Conservation (phyloP, 768 basidiomycete species). For the Lepiota brunneoincarnata region DNA sequence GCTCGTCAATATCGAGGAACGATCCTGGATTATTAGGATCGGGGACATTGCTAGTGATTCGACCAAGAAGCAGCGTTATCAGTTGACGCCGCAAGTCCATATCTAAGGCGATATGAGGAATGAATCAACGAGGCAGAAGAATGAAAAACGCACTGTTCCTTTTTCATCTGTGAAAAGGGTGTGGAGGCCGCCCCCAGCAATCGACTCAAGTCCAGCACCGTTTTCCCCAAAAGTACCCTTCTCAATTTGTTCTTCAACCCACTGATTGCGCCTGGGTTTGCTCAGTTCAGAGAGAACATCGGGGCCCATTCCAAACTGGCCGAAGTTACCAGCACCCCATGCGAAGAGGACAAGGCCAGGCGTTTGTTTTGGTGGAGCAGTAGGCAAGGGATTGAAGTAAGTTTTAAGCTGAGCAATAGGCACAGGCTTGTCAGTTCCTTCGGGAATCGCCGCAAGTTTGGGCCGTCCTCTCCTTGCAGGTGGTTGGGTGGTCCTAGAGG, state of each 20-base stretch:
- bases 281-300: conserved; percentile 66
- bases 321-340: conserved; percentile 93
- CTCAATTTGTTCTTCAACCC: conserved; percentile 74
- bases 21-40: conserved; percentile 58
- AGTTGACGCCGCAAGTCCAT: conserved; percentile 85
- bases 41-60: conserved; percentile 61
- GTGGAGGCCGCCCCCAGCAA: conserved; percentile 87
- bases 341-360: conserved; percentile 77
- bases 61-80: conserved; percentile 88
- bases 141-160: conserved; percentile 69
- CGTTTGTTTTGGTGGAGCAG: conserved; percentile 49
- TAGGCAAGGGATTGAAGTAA: conserved; percentile 66
- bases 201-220: conserved; percentile 76
- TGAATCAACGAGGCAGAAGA: conserved; percentile 4
- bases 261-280: conserved; percentile 73
- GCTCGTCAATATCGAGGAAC: conserved; percentile 53
- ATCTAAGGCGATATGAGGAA: conserved; percentile 42
- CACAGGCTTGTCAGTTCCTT: conserved; percentile 9
- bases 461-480: conserved; percentile 3
- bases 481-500: neutral
- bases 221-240: conserved; percentile 68
- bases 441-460: conserved; percentile 6
- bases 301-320: conserved; percentile 91
- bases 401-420: conserved; percentile 44
- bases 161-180: conserved; percentile 85